Evolutionary conservation across 2,329 filamentous ascomycete genomes (phyloP).

Genomic region (Penicillium sumatraense): DNA sequence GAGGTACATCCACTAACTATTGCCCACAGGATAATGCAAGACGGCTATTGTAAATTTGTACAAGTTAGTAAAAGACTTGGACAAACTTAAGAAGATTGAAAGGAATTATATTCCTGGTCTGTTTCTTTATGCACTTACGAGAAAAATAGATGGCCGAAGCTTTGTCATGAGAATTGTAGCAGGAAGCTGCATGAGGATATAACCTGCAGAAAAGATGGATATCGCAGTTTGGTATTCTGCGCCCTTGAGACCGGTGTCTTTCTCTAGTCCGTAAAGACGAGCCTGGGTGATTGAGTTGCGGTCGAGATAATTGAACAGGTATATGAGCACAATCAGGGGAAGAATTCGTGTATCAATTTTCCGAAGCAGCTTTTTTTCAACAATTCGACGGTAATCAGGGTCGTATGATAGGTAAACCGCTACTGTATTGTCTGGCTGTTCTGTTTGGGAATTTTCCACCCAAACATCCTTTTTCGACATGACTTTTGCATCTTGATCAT

Average conservation of each 20-base stretch:
- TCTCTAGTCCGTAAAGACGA: slow-evolving; percentile 29
- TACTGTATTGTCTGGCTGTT: slow-evolving; percentile 2
- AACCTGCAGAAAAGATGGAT: slow-evolving; percentile 29
- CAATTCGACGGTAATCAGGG: slow-evolving; percentile 7
- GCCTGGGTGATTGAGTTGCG: slow-evolving; percentile 29
- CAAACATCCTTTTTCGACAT: neutral
- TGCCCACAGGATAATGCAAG: slow-evolving; percentile 27
- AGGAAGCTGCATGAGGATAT: slow-evolving; percentile 27
- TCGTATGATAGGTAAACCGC: slow-evolving; percentile 13
- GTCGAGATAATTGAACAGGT: slow-evolving; percentile 31
- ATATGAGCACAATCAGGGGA: slow-evolving; percentile 25
- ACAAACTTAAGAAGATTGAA: too few relatives aligned
- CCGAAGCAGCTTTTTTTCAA: slow-evolving; percentile 23
- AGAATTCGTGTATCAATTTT: slow-evolving; percentile 29
- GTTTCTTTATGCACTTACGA: too few relatives aligned
- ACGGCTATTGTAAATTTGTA: slow-evolving; percentile 9
- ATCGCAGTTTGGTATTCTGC: slow-evolving; percentile 36
- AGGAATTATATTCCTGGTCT: too few relatives aligned
- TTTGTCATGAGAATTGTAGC: slow-evolving; percentile 32
- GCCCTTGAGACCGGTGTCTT: slow-evolving; percentile 31
- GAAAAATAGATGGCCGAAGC: slow-evolving; percentile 32
- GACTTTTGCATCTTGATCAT: neutral
- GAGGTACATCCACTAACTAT: slow-evolving; percentile 31
- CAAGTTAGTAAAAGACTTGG: too few relatives aligned
- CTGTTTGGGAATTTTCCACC: neutral